Evolutionary conservation across 2,329 filamentous ascomycete genomes (phyloP), one percentile per base, ranked within the genome.

Genomic region (Rhynchosporium secalis): DNA sequence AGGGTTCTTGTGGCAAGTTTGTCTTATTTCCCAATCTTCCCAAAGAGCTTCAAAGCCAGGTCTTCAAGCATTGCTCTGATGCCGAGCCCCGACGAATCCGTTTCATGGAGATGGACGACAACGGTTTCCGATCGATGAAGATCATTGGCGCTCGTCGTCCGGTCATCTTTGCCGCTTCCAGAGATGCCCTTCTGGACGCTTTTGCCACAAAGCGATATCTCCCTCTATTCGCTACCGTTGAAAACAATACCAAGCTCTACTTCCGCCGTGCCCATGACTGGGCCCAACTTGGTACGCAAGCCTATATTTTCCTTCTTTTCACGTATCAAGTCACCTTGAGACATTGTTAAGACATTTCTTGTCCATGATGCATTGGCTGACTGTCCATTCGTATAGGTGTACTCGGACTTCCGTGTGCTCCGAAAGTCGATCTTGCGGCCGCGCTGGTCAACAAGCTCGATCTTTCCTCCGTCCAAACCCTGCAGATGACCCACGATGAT

Each of bases 1-100:
- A 52, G 29, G 59, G 48, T 5, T 12, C 3, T 10, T 55, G 7
- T 8, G 43, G 28, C 26, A 15, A 56, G 20, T 60, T 65, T 26
- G 46, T 56, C 6, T 45, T 62, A 4, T 67, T 64, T 49, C 12
- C 45, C 31, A 49, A 52, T 7, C 51, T 67, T 7, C 64, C 66
- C 8, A 15, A 28, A n/a, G 64, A 67, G 56, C 1, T 67, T 4
- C 38, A 60, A 2, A 28, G 45, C 36, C 52, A 62, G 33, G 63
- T 67, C 31, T 64, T 56, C n/a, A 28, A n/a, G 10, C 9, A 43
- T 38, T 49, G 9, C 33, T 41, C n/a, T 5, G 31, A 12, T 46
- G 41, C 20, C 8, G 33, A 45, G 28, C 54, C 54, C 26, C 40
- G 54, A 43, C 40, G 26, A 4, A 43, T 56, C 40, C 10, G 3